These are phyloP conservation scores for Chloromonas sp. DNA, from an alignment of 163 green algal species.

Conservation along the genomic window DNA sequence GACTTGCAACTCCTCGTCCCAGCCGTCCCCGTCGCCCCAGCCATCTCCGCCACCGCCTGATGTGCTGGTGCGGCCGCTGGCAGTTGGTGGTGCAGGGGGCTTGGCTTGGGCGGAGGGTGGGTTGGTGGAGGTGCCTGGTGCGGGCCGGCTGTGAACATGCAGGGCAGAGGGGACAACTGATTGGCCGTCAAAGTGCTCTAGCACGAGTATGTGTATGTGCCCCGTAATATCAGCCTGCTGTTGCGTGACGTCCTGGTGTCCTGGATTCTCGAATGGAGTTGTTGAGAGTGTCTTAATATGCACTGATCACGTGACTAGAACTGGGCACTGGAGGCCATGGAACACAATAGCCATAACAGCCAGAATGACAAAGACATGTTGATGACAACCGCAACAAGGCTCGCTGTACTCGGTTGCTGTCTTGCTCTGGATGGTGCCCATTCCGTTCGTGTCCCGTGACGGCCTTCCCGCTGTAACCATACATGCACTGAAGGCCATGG, in stretches of 20 bases:
- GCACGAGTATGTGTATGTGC: not conserved
- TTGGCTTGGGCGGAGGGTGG: not conserved
- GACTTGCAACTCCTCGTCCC: slow-evolving; percentile 7
- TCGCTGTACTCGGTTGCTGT: no score
- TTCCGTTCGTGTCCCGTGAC: no score
- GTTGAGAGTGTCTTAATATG: not conserved
- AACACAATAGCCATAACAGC: not conserved
- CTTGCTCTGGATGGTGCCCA: no score
- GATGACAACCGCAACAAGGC: no score
- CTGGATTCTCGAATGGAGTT: not conserved
- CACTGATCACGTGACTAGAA: not conserved
- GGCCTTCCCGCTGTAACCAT: no score
- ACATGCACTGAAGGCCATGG: not conserved
- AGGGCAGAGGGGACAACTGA: not conserved
- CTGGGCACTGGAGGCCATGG: not conserved
- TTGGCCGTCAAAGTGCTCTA: not conserved
- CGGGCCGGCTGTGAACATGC: slow-evolving; percentile 2
- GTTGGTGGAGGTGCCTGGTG: no score
- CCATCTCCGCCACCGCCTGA: slow-evolving; percentile 11
- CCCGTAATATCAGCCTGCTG: no score
- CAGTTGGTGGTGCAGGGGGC: not conserved
- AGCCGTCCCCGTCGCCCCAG: slow-evolving; percentile 23
- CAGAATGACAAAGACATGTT: no score
- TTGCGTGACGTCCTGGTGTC: no score
- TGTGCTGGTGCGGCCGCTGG: not conserved